Conservation (phyloP, 2,329 filamentous ascomycete species). For the Raffaelea arxii region DNA sequence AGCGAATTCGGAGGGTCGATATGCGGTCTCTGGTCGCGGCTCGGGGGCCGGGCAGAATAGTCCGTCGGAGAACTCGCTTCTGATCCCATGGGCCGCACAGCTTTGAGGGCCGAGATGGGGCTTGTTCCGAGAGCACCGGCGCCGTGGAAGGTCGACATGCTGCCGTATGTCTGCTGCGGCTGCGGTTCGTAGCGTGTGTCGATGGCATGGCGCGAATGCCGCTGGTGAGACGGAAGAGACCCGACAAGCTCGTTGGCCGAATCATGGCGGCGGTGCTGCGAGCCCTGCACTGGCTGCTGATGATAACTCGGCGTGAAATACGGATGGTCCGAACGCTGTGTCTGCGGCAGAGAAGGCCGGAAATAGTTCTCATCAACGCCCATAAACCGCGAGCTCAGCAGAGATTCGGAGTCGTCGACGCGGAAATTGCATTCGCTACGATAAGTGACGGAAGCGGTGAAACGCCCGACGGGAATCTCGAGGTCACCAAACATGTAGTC, state of each 20-base stretch:
- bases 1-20: slow-evolving; percentile 39
- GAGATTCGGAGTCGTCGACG: slow-evolving; percentile 81
- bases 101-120: slow-evolving; percentile 72
- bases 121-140: slow-evolving; percentile 69
- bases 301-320: background rate
- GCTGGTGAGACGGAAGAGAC: slow-evolving; percentile 61
- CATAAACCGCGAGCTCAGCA: slow-evolving; percentile 89
- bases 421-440: slow-evolving; percentile 84
- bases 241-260: slow-evolving; percentile 46
- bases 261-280: slow-evolving; percentile 21
- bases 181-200: slow-evolving; percentile 33
- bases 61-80: slow-evolving; percentile 50
- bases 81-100: slow-evolving; percentile 52
- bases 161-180: slow-evolving; percentile 69
- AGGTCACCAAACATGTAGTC: slow-evolving; percentile 75
- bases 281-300: background rate
- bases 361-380: slow-evolving; percentile 61
- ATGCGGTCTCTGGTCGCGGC: slow-evolving; percentile 23
- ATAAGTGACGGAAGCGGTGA: slow-evolving; percentile 75
- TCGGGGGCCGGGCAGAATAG: slow-evolving; percentile 35
- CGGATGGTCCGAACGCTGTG: slow-evolving; percentile 31
- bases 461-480: slow-evolving; percentile 75
- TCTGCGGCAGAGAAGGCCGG: background rate
- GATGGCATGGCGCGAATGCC: slow-evolving; percentile 32
- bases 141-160: slow-evolving; percentile 82